These are phyloP conservation scores for Triangularia verruculosa DNA, from an alignment of 2,329 filamentous ascomycete species.

Conservation along the genomic window DNA sequence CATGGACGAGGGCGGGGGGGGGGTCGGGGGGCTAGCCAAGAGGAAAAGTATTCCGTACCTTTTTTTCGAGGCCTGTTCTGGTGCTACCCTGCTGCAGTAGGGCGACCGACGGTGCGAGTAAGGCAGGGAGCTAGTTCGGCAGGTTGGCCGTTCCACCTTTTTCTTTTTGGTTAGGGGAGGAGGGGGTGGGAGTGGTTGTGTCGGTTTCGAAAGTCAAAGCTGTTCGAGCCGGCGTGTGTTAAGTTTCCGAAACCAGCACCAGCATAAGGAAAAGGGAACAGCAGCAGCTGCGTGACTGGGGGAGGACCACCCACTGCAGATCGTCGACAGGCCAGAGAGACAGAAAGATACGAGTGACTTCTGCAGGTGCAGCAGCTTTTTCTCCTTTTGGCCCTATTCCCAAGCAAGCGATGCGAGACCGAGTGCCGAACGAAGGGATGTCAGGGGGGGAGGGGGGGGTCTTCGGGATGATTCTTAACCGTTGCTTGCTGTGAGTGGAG, in stretches of 20 bases:
- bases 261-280: slow-evolving; percentile 9
- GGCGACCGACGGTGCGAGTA: slow-evolving; percentile 21
- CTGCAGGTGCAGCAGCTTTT: slow-evolving; percentile 18
- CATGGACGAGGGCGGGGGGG: slow-evolving; percentile 8
- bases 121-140: slow-evolving; percentile 28
- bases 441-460: slow-evolving; percentile 9
- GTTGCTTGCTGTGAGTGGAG: not conserved
- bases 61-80: slow-evolving; percentile 3
- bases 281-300: not conserved
- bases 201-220: slow-evolving; percentile 35
- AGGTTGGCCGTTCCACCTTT: slow-evolving; percentile 26
- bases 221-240: slow-evolving; percentile 32
- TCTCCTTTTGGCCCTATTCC: slow-evolving; percentile 18
- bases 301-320: slow-evolving; percentile 17
- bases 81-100: slow-evolving; percentile 6
- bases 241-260: slow-evolving; percentile 35
- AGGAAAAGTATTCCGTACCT: slow-evolving; percentile 23
- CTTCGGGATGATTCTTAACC: not conserved
- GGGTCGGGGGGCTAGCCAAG: slow-evolving; percentile 13
- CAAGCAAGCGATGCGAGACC: slow-evolving; percentile 19
- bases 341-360: not conserved
- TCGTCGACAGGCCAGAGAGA: slow-evolving; percentile 16
- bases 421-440: slow-evolving; percentile 22
- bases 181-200: not conserved
- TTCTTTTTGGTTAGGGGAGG: not conserved